Base-by-base conservation (phyloP, 192 early-diverging fungal genomes). In the Coemansia asiatica region DNA sequence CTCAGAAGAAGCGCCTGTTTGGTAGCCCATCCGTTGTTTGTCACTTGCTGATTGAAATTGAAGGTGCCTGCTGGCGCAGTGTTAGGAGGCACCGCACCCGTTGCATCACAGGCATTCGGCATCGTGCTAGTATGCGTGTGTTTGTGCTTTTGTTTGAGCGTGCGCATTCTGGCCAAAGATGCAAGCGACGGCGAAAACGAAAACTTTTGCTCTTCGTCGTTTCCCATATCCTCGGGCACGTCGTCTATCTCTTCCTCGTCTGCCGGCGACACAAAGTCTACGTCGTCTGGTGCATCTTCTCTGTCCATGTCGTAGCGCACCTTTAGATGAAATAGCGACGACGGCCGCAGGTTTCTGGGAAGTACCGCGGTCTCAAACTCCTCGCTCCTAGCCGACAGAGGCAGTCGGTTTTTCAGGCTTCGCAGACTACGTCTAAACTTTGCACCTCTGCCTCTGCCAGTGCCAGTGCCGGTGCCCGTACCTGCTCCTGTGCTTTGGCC, bases 261-360 rank as follows among this genome's bases (percentile, higher is more conserved):
- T 12, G 26, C 23, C 22, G 51, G 51, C 51, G 51, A 54, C 51
- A 54, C 51, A 13, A 26, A 54, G 13, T 54, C 35, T 36, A 36
- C 51, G 51, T 27, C 51, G 51, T 54, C 51, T 0, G 51, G 26
- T 8, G 12, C 3, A 19, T 27, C 22, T 6, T 12, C 46, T 8
- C 23, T 3, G 19, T 21, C 29, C 9, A 38, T 18, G 55, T 50
- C 66, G 33, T 81, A 81, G 10, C 69, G 69, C 29, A 81, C 55
- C 36, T 48, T 62, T 27, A 81, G 59, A 54, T 81, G 73, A 47
- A 81, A 81, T 69, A 75, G 66, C 18, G 79, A 81, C 38, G 74
- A 67, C 4, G 79, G 79, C 56, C 74, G 58, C 29, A 81, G 67
- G 16, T 63, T 72, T 9, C 61, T 61, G 15, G 79, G 79, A 55